A percentile compares a stretch with the other conserved stretches of the same genome.
These are phyloP conservation scores for Lactarius akahatsu DNA, from an alignment of 768 basidiomycete species.

Conservation along the genomic window DNA sequence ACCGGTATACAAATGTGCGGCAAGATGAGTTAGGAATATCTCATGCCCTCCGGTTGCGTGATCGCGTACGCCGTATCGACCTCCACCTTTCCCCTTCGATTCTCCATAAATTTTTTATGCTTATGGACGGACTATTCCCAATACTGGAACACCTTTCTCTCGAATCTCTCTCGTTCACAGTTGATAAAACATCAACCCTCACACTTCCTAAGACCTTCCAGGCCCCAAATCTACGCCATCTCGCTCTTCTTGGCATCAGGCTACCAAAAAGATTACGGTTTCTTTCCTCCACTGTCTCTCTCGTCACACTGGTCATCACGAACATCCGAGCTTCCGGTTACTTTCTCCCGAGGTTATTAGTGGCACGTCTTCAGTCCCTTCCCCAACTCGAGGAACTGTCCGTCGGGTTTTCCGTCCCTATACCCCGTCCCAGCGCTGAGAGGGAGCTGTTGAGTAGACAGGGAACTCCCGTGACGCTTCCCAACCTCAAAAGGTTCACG, in stretches of 20 bases:
- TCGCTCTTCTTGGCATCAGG: not conserved
- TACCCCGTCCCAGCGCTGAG: not conserved
- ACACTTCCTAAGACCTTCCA: not conserved
- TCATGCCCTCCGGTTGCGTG: not conserved
- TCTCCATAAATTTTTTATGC: not conserved
- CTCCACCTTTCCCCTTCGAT: not conserved
- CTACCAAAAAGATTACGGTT: conserved; percentile 5
- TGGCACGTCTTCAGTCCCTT: not conserved
- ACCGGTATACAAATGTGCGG: too few species aligned
- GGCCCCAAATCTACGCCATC: conserved; percentile 1
- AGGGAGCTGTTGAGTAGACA: not conserved
- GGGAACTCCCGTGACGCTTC: not conserved
- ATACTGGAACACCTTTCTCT: not conserved
- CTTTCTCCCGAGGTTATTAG: not conserved
- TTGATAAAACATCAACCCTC: not conserved
- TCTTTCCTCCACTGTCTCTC: not conserved
- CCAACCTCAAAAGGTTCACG: not conserved
- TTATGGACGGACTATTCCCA: not conserved
- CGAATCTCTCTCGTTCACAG: not conserved
- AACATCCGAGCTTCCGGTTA: not conserved
- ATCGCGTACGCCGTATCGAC: not conserved
- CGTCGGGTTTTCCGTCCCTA: not conserved
- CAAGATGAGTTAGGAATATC: not conserved
- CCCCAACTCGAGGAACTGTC: not conserved
- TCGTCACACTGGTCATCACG: not conserved